Percentiles rank a stretch among this genome's conserved stretches.
phyloP scores from a whole-genome alignment of 345 rosid genomes.

The Garcia nutans region DNA sequence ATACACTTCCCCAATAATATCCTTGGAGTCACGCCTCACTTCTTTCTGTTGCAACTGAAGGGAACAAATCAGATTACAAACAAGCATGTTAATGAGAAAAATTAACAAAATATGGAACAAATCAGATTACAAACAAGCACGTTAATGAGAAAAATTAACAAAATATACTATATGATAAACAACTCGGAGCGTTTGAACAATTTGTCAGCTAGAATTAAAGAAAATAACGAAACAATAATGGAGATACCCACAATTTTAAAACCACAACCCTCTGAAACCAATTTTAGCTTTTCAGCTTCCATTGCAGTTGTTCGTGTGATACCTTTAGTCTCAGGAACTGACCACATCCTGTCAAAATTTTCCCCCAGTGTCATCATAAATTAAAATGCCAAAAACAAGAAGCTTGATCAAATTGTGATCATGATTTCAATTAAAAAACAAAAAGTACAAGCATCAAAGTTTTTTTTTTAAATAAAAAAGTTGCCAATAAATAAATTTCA shows the following conservation, averaged over 20 bases:
- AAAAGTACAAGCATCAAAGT: too few species aligned
- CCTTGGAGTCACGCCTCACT: conserved; percentile 61
- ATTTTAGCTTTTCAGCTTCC: conserved; percentile 71
- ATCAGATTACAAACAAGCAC: conserved; percentile 35
- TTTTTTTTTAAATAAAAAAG: neutral
- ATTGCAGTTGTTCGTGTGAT: conserved; percentile 51
- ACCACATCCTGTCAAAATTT: conserved; percentile 62
- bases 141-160: conserved; percentile 4
- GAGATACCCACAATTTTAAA: conserved; percentile 56
- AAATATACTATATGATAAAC: neutral
- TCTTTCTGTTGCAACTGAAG: conserved; percentile 65
- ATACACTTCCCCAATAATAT: conserved; percentile 62
- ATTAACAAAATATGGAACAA: conserved; percentile 11
- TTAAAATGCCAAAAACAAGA: conserved; percentile 9
- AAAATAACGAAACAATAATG: neutral
- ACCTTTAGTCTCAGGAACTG: conserved; percentile 64
- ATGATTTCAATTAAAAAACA: neutral
- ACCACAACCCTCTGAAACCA: conserved; percentile 78
- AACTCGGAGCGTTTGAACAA: neutral
- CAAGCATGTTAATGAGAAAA: conserved; percentile 5
- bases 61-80: conserved; percentile 37
- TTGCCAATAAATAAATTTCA: neutral
- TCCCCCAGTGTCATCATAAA: conserved; percentile 3
- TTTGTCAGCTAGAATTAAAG: neutral
- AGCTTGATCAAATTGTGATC: neutral